Evolutionary conservation across 2,329 filamentous ascomycete genomes (phyloP).

Genomic region (Lasiodiplodia hormozganensis): DNA sequence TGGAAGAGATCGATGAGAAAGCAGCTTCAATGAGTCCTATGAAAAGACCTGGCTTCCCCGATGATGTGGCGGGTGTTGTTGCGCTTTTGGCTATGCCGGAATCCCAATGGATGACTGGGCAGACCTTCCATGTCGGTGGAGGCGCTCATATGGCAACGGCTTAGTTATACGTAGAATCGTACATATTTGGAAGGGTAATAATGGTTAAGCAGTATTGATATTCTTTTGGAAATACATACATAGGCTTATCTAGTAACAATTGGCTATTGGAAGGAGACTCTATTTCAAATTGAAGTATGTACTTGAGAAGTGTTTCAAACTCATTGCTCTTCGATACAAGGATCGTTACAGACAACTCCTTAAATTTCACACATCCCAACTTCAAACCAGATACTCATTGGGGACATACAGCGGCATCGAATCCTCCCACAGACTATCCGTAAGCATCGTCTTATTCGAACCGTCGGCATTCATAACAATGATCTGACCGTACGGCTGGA

Average conservation of each 20-base stretch:
- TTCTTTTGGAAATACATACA: too few relatives aligned
- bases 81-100: background rate
- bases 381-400: constrained; percentile 30
- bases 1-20: constrained; percentile 11
- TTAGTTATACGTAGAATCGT: background rate
- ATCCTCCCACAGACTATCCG: constrained; percentile 35
- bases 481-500: constrained; percentile 56
- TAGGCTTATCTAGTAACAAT: too few relatives aligned
- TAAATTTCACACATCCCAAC: background rate
- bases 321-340: too few relatives aligned
- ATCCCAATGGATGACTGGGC: constrained; percentile 20
- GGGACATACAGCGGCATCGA: constrained; percentile 34
- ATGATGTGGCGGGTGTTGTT: constrained; percentile 9
- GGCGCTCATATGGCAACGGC: constrained; percentile 23
- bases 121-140: constrained; percentile 18
- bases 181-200: background rate
- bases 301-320: too few relatives aligned
- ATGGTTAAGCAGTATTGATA: too few relatives aligned
- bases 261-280: too few relatives aligned
- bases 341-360: background rate
- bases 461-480: constrained; percentile 54
- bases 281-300: too few relatives aligned
- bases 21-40: background rate
- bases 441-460: constrained; percentile 31
- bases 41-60: background rate